Percentiles rank a stretch among this genome's conserved stretches.
phyloP scores from a whole-genome alignment of 805 yeast species.

The Myxozyma monticola region DNA sequence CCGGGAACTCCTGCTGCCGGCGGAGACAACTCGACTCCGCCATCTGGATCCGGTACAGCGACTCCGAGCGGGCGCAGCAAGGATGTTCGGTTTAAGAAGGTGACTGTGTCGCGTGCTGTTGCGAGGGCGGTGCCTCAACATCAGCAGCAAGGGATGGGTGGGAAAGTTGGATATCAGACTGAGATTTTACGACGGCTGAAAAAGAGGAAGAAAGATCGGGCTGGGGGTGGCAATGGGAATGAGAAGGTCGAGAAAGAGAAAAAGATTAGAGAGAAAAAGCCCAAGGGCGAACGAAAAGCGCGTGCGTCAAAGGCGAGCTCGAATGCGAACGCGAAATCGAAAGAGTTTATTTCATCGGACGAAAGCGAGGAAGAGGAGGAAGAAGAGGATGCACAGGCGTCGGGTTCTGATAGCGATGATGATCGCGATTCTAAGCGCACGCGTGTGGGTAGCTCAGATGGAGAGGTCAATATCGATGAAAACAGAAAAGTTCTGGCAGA shows the following conservation, averaged over 20 bases:
- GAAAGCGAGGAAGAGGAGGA: constrained; percentile 2
- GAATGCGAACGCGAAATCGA: constrained; percentile 3
- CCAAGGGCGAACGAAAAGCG: constrained; percentile 3
- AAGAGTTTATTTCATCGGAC: constrained; percentile 20
- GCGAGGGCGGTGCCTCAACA: too few species aligned
- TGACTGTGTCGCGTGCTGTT: constrained; percentile 19
- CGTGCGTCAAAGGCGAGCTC: constrained; percentile 1
- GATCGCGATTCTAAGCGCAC: background rate
- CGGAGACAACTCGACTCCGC: background rate
- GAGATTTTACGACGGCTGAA: constrained; percentile 15
- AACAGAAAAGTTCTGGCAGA: constrained; percentile 1
- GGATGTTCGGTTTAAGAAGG: constrained; percentile 18
- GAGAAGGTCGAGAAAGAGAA: constrained; percentile 1
- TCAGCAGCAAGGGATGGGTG: background rate
- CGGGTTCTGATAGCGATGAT: background rate
- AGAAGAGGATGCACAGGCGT: constrained; percentile 2
- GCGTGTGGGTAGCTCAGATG: too few species aligned
- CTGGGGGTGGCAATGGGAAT: background rate
- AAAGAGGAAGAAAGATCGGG: background rate
- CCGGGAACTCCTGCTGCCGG: too few species aligned
- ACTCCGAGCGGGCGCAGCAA: too few species aligned
- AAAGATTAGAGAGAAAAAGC: constrained; percentile 11
- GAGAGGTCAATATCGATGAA: too few species aligned
- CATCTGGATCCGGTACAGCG: constrained; percentile 4
- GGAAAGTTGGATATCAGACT: constrained; percentile 8